Evolutionary conservation across 192 early-diverging fungal species (phyloP), one percentile per base, ranked within the genome.

Genomic region (Lobosporangium transversale): DNA sequence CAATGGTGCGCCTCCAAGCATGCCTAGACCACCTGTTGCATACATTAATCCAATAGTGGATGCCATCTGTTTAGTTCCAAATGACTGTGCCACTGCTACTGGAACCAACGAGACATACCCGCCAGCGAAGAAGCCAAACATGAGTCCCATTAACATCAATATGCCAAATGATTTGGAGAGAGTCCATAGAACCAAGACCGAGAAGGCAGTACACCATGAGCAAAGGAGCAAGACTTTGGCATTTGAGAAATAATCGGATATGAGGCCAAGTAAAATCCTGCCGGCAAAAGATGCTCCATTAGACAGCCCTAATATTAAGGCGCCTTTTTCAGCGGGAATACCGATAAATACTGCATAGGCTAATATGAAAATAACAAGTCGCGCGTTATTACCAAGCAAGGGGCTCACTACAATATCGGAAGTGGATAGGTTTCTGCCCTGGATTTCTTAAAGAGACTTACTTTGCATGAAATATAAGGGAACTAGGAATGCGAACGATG

Each of bases 281-380:
- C 91, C 91, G 11, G 85, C 52, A 51, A 86, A 86, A 2, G 86
- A 83, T 30, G 88, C 88, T 10, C 85, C 90, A 63, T 91, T 93
- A 44, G 88, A 81, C 12, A 93, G 68, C n/a, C 87, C 86, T 21
- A 87, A 66, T 27, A 88, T 82, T 52, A 91, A 74, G 4, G 89
- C 89, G 0, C 87, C 89, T 24, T 80, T 79, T 44, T 83, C 81
- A 43, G 75, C 70, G 4, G 87, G 74, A 21, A 91, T 58, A 11
- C 88, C 89, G 37, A 87, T 82, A 40, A 82, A 82, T 35, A 86
- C 81, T 5, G 88, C 82, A 49, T 83, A 89, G 3, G 83, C 83
- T 60, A 84, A n/a, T n/a, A n/a, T n/a, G n/a, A n/a, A n/a, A n/a
- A n/a, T n/a, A n/a, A n/a, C n/a, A n/a, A n/a, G n/a, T n/a, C n/a